These are phyloP conservation scores for Spathaspora jeffriesii DNA, from an alignment of 1,139 yeast species.

Conservation along the genomic window DNA sequence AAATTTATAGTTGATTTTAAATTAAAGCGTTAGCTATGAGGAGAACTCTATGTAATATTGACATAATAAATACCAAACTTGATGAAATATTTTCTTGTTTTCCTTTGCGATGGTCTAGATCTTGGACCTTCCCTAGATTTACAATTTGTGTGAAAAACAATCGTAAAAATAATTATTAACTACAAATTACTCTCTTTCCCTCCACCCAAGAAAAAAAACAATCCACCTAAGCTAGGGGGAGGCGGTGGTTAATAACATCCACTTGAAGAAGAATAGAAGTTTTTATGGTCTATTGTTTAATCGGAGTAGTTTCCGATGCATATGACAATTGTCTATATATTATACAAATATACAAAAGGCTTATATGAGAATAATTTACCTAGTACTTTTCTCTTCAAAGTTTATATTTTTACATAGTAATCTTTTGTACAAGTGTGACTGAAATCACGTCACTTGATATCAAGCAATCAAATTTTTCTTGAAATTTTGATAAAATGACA, in stretches of 20 bases:
- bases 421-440: too few species aligned
- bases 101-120: background rate
- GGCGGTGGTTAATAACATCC: background rate
- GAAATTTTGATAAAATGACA: too few species aligned
- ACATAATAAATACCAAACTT: background rate
- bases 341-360: too few species aligned
- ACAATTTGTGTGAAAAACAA: background rate
- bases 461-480: too few species aligned
- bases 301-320: background rate
- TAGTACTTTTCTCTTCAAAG: too few species aligned
- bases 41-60: background rate
- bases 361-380: too few species aligned
- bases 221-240: background rate
- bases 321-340: too few species aligned
- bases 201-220: background rate
- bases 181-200: too few species aligned
- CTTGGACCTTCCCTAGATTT: background rate
- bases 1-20: too few species aligned
- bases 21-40: background rate
- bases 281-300: background rate
- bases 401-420: too few species aligned
- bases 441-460: too few species aligned
- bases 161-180: background rate
- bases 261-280: background rate
- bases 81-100: background rate